These are phyloP conservation scores for Cystoisospora suis DNA, from an alignment of 169 alveolate genomes.

Conservation along the genomic window DNA sequence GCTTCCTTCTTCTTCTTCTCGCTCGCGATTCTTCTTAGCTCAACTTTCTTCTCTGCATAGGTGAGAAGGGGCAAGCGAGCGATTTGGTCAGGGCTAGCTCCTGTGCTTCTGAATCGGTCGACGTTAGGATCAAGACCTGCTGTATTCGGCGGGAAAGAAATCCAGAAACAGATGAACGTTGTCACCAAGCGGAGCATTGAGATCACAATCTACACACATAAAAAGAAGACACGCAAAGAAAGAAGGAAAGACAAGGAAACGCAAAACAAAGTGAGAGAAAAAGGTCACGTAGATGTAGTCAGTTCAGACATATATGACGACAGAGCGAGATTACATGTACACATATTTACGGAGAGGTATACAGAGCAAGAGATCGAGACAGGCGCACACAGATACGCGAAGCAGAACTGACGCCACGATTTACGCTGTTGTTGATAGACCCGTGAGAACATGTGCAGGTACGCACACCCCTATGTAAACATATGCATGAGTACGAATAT, in stretches of 20 bases:
- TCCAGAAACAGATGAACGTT: conserved; percentile 51
- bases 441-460: too few relatives aligned
- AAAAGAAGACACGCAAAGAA: neutral
- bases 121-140: neutral
- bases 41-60: neutral
- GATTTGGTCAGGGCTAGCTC: conserved; percentile 24
- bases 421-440: too few relatives aligned
- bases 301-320: neutral
- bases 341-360: neutral
- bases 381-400: too few relatives aligned
- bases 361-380: too few relatives aligned
- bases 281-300: neutral
- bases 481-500: too few relatives aligned
- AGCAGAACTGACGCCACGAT: too few relatives aligned
- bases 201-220: conserved; percentile 25
- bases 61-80: conserved; percentile 9
- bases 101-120: neutral
- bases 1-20: neutral
- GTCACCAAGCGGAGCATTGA: conserved; percentile 36
- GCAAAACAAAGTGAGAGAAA: neutral
- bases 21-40: neutral
- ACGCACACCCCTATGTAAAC: too few relatives aligned
- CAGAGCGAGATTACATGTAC: neutral
- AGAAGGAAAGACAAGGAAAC: neutral
- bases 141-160: conserved; percentile 29